These are phyloP conservation scores for Candida ulmi DNA, from an alignment of 805 yeast species.

Conservation along the genomic window DNA sequence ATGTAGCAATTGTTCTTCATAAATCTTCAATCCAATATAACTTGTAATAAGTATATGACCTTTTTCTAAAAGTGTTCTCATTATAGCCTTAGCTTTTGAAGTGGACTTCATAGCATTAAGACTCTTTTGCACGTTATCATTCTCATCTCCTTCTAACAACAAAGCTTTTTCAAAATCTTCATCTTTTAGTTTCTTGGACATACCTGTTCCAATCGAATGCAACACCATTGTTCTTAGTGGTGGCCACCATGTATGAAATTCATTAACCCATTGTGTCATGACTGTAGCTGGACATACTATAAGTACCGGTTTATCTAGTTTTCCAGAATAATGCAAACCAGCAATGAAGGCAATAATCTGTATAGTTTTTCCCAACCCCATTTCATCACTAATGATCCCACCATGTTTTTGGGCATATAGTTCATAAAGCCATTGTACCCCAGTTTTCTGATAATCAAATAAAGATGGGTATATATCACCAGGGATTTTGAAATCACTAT, in stretches of 20 bases:
- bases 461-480: conserved; percentile 86
- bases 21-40: conserved; percentile 77
- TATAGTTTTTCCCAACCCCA: conserved; percentile 96
- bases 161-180: conserved; percentile 48
- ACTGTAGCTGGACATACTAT: conserved; percentile 97
- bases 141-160: conserved; percentile 37
- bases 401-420: conserved; percentile 85
- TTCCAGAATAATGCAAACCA: conserved; percentile 77
- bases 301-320: conserved; percentile 69
- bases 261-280: conserved; percentile 94
- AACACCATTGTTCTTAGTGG: conserved; percentile 79
- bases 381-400: conserved; percentile 95
- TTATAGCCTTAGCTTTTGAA: conserved; percentile 39
- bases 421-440: conserved; percentile 98
- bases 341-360: conserved; percentile 90
- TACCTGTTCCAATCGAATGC: conserved; percentile 90
- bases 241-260: conserved; percentile 98
- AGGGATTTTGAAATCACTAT: conserved; percentile 68
- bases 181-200: conserved; percentile 40
- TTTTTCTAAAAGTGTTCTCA: conserved; percentile 50
- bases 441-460: conserved; percentile 91
- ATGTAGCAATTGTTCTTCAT: conserved; percentile 57
- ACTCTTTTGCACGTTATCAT: conserved; percentile 24
- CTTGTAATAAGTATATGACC: conserved; percentile 92
- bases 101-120: conserved; percentile 25